A percentile compares a stretch with the other conserved stretches of the same genome.
Evolutionary conservation across 2,329 filamentous ascomycete genomes (phyloP).

Genomic region (Botrytis medusae): DNA sequence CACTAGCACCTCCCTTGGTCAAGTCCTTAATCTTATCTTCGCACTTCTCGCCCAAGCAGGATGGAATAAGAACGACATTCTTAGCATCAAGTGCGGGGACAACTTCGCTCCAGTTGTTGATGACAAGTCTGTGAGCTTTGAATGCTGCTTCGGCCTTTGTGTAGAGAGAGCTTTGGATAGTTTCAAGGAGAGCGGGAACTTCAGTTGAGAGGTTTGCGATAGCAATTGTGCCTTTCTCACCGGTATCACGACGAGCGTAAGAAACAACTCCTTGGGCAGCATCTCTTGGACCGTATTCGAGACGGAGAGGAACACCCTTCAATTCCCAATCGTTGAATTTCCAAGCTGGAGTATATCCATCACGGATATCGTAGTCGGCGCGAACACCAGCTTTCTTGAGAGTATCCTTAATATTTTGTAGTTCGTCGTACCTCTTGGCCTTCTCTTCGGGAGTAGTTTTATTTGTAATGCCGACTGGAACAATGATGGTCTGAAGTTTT

Average conservation of each 20-base stretch:
- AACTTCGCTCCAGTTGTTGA: slow-evolving; percentile 89
- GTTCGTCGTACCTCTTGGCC: slow-evolving; percentile 70
- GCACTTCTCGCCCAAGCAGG: slow-evolving; percentile 78
- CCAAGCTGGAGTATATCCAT: slow-evolving; percentile 90
- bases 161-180: slow-evolving; percentile 83
- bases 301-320: slow-evolving; percentile 87
- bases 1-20: slow-evolving; percentile 72
- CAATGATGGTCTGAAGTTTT: slow-evolving; percentile 80
- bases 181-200: slow-evolving; percentile 80
- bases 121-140: slow-evolving; percentile 73
- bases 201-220: slow-evolving; percentile 71
- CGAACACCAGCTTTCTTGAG: slow-evolving; percentile 75
- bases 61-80: slow-evolving; percentile 89
- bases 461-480: slow-evolving; percentile 90
- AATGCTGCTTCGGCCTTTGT: slow-evolving; percentile 72
- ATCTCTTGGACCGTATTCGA: slow-evolving; percentile 96
- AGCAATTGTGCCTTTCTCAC: slow-evolving; percentile 77
- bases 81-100: slow-evolving; percentile 86
- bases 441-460: slow-evolving; percentile 81
- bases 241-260: slow-evolving; percentile 82
- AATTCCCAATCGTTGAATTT: slow-evolving; percentile 99
- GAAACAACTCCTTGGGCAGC: slow-evolving; percentile 81
- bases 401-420: slow-evolving; percentile 67
- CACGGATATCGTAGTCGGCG: slow-evolving; percentile 77
- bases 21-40: slow-evolving; percentile 95